These are phyloP conservation scores for Pseudogymnoascus sp. DNA, from an alignment of 2,329 filamentous ascomycete genomes.

Conservation along the genomic window DNA sequence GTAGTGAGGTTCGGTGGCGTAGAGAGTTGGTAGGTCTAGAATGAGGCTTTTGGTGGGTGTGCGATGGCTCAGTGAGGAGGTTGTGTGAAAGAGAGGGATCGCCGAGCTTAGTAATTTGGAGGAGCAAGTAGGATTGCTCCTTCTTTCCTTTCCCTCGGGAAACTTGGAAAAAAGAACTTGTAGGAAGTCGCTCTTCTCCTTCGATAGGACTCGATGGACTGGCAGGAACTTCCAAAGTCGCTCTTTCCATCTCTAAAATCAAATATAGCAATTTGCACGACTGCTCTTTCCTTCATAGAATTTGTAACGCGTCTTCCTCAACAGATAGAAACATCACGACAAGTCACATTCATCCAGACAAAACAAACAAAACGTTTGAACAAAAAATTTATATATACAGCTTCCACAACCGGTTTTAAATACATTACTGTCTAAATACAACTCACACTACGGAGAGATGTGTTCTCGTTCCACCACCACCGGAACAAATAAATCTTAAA, in stretches of 20 bases:
- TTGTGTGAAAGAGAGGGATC: neutral
- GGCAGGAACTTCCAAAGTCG: neutral
- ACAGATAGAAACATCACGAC: neutral
- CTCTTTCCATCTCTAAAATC: neutral
- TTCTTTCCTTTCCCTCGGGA: neutral
- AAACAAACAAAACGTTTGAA: neutral
- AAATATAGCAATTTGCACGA: neutral
- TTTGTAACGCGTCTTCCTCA: neutral
- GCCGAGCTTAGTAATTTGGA: neutral
- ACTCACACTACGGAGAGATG: neutral
- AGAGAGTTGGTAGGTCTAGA: neutral
- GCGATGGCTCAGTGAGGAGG: neutral
- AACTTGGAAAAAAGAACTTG: neutral
- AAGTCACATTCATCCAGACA: neutral
- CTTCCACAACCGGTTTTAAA: conserved; percentile 3
- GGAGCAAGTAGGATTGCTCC: neutral
- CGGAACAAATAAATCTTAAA: neutral
- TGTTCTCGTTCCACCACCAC: neutral
- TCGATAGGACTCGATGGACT: too few species aligned
- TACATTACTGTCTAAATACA: neutral
- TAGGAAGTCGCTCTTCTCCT: neutral
- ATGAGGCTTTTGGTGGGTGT: neutral
- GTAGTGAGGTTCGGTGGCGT: neutral
- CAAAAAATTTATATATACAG: neutral
- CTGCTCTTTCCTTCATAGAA: neutral